Evolutionary conservation across 2,329 filamentous ascomycete genomes (phyloP).

Genomic region (Emergomyces pasteurianus): DNA sequence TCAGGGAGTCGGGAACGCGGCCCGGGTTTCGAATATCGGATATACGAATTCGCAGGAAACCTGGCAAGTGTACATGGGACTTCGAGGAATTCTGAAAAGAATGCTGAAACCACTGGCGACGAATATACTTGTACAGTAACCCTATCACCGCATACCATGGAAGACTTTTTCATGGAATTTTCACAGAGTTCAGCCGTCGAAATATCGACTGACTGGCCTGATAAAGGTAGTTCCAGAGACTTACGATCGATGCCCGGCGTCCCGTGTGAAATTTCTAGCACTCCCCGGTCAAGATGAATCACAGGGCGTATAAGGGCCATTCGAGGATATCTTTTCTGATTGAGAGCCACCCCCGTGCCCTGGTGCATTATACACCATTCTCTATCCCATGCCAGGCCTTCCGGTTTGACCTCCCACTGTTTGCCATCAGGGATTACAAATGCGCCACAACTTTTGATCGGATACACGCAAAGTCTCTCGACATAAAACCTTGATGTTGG

Average conservation of each 20-base stretch:
- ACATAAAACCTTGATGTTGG: slow-evolving; percentile 35
- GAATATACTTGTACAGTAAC: slow-evolving; percentile 61
- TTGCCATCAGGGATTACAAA: slow-evolving; percentile 53
- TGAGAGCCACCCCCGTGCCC: slow-evolving; percentile 72
- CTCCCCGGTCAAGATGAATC: slow-evolving; percentile 57
- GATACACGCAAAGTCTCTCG: slow-evolving; percentile 64
- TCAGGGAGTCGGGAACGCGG: slow-evolving; percentile 37
- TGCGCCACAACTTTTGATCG: slow-evolving; percentile 87
- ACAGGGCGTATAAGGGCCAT: slow-evolving; percentile 75
- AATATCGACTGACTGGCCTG: slow-evolving; percentile 28
- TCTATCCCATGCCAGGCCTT: slow-evolving; percentile 86
- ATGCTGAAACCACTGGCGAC: slow-evolving; percentile 52
- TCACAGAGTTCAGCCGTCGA: slow-evolving; percentile 53
- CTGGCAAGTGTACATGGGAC: slow-evolving; percentile 75
- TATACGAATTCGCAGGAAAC: slow-evolving; percentile 59
- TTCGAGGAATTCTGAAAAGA: slow-evolving; percentile 64
- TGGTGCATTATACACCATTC: slow-evolving; percentile 92
- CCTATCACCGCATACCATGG: slow-evolving; percentile 72
- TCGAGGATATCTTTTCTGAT: slow-evolving; percentile 73
- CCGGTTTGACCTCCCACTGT: slow-evolving; percentile 64
- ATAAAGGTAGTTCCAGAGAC: slow-evolving; percentile 26
- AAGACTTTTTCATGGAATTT: slow-evolving; percentile 31
- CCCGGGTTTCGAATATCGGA: slow-evolving; percentile 60
- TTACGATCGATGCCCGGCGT: slow-evolving; percentile 22
- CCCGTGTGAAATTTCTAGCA: slow-evolving; percentile 47